phyloP scores from a whole-genome alignment of 352 stramenopile genomes.

The Globisporangium uncinulatum region DNA sequence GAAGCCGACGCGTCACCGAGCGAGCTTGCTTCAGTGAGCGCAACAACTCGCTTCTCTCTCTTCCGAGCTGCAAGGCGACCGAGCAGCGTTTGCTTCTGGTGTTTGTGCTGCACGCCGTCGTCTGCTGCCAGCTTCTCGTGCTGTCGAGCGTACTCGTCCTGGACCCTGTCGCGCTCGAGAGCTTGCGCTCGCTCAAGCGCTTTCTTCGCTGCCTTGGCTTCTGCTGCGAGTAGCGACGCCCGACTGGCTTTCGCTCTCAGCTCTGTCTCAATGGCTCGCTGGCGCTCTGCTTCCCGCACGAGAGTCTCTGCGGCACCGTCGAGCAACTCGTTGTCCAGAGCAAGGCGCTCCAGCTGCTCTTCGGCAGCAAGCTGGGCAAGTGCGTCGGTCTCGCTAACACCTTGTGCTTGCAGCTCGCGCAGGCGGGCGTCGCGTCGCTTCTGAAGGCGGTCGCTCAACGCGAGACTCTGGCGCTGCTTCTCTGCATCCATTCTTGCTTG shows the following conservation, averaged over 20 bases:
- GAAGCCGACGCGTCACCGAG: not conserved
- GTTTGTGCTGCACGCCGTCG: not conserved
- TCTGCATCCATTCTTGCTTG: constrained; percentile 13
- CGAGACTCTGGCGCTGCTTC: constrained; percentile 20
- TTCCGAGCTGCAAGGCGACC: not conserved
- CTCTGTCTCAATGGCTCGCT: constrained; percentile 2
- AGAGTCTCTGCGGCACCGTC: not conserved
- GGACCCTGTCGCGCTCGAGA: not conserved
- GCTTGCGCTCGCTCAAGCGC: constrained; percentile 2
- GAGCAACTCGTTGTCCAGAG: not conserved
- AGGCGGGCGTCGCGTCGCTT: constrained; percentile 1
- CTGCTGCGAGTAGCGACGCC: not conserved
- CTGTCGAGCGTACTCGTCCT: constrained; percentile 1
- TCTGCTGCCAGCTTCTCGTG: not conserved
- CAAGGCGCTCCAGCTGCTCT: constrained; percentile 1
- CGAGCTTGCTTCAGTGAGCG: not conserved
- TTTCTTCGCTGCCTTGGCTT: constrained; percentile 7
- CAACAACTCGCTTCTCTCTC: not conserved
- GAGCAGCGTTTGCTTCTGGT: constrained; percentile 2
- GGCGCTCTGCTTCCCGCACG: not conserved
- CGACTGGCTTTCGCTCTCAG: not conserved
- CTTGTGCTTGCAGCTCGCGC: constrained; percentile 1
- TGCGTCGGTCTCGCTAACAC: not conserved
- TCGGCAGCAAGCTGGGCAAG: not conserved
- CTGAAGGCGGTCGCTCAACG: constrained; percentile 17